Evolutionary conservation across 805 yeast genomes (phyloP), one percentile per base, ranked within the genome.

Genomic region (Kodamaea kaohsiungensis): DNA sequence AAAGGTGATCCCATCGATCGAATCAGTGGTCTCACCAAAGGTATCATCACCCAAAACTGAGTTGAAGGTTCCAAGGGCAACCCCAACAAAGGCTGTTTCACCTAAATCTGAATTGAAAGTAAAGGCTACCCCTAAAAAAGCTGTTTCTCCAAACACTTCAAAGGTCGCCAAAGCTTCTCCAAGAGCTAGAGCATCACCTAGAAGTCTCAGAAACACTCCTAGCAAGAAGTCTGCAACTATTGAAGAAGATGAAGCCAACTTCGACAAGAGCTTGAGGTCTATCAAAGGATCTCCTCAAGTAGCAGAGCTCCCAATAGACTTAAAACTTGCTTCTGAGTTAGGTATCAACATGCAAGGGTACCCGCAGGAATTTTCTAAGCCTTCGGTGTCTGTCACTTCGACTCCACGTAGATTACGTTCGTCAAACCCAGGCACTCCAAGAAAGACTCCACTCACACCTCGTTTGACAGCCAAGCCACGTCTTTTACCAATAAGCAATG

Each of bases 271-370:
- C 25, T 59, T 65, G 47, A 52, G 50, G 16, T 50, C 56, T n/a
- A 64, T 64, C 8, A 59, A 59, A 38, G 51, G 58, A 2, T 52
- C 54, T 8, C 46, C 43, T 12, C 35, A 30, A 12, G 25, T 17
- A 6, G 40, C 52, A 6, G 48, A 49, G 43, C 40, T 58, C 8
- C 48, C 53, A 12, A 39, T 56, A 15, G 53, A 51, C 47, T 22
- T 52, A 19, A 71, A 64, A 7, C 70, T 77, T 54, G 78, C 78
- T 1, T 63, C 75, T 22, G 70, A 70, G 38, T 61, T 76, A 49
- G 68, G 73, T 3, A 60, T 69, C 13, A 59, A 60, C 6, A 57
- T 62, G 30, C 62, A 56, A 59, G 68, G 64, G 9, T 58, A 52
- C 42, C 56, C 40, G 39, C 63, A 62, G n/a, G 38, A 27, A 9